These are phyloP conservation scores for Nigrospora oryzae DNA, from an alignment of 2,329 filamentous ascomycete genomes.

Conservation along the genomic window DNA sequence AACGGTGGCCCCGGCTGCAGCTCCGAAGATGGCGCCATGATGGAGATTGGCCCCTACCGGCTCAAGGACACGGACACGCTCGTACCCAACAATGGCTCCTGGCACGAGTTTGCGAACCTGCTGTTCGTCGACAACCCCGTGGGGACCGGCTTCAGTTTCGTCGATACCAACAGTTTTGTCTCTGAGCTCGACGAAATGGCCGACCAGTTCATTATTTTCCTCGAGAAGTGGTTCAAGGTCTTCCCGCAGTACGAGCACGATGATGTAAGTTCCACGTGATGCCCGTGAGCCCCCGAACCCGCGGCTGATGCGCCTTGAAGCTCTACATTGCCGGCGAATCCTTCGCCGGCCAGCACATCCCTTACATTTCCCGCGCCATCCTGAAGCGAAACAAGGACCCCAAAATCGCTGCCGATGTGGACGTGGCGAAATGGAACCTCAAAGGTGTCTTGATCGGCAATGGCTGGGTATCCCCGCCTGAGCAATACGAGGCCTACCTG, in stretches of 20 bases:
- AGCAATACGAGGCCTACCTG: slow-evolving; percentile 86
- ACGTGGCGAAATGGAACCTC: slow-evolving; percentile 56
- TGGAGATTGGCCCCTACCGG: slow-evolving; percentile 92
- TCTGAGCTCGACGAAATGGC: slow-evolving; percentile 86
- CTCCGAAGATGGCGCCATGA: slow-evolving; percentile 92
- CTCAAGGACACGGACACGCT: slow-evolving; percentile 67
- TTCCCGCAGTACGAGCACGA: slow-evolving; percentile 90
- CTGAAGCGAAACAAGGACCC: slow-evolving; percentile 73
- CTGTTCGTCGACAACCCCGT: slow-evolving; percentile 97
- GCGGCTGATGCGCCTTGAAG: slow-evolving; percentile 33
- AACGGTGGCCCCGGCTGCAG: slow-evolving; percentile 97
- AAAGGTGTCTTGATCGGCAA: slow-evolving; percentile 89
- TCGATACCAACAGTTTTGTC: slow-evolving; percentile 79
- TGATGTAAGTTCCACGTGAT: slow-evolving; percentile 57
- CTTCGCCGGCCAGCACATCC: slow-evolving; percentile 93
- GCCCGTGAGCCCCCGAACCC: not conserved
- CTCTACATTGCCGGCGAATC: slow-evolving; percentile 94
- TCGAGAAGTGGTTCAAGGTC: slow-evolving; percentile 83
- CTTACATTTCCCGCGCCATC: slow-evolving; percentile 89
- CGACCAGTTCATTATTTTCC: slow-evolving; percentile 74
- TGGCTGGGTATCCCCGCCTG: slow-evolving; percentile 85
- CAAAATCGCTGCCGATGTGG: slow-evolving; percentile 18
- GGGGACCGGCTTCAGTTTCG: slow-evolving; percentile 93
- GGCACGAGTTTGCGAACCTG: slow-evolving; percentile 96
- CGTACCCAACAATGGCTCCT: slow-evolving; percentile 83